These are phyloP conservation scores for Fusarium cicatricum DNA, from an alignment of 2,329 filamentous ascomycete genomes.

Conservation along the genomic window DNA sequence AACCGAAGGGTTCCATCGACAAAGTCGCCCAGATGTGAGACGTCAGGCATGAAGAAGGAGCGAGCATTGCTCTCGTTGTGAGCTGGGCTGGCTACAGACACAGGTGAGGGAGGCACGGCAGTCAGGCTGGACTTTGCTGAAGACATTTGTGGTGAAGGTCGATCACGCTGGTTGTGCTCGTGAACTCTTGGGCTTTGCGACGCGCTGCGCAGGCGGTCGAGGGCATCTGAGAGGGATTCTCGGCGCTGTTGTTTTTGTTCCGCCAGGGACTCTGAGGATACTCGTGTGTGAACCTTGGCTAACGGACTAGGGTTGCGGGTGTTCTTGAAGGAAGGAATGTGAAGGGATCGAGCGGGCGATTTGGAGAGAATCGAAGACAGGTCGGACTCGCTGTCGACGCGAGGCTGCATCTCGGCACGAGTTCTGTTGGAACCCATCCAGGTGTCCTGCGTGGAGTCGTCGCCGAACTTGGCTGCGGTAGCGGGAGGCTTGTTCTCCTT, in stretches of 20 bases:
- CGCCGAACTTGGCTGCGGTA: conserved; percentile 45
- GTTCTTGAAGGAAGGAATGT: conserved; percentile 41
- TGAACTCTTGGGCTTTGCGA: conserved; percentile 44
- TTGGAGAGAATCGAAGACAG: conserved; percentile 55
- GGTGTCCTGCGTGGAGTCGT: conserved; percentile 54
- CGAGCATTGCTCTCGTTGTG: conserved; percentile 54
- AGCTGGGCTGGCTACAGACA: conserved; percentile 45
- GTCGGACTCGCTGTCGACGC: conserved; percentile 62
- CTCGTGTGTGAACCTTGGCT: conserved; percentile 47
- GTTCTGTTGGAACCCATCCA: conserved; percentile 52
- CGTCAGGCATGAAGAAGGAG: conserved; percentile 63
- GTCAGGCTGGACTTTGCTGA: conserved; percentile 53
- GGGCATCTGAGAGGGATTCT: conserved; percentile 46
- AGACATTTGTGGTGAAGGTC: conserved; percentile 47
- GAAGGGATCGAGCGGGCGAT: conserved; percentile 45
- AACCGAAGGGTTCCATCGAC: conserved; percentile 63
- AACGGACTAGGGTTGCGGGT: conserved; percentile 50
- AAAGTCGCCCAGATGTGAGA: conserved; percentile 65
- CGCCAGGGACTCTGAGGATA: conserved; percentile 41
- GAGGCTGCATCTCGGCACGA: conserved; percentile 61
- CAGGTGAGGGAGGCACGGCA: conserved; percentile 51
- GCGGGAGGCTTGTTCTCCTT: conserved; percentile 58
- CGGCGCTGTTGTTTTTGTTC: conserved; percentile 38
- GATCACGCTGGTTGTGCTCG: conserved; percentile 38
- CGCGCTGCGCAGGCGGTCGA: conserved; percentile 48